Evolutionary conservation across 108 stramenopile species (phyloP).

Genomic region (Nannochloropsis salina): DNA sequence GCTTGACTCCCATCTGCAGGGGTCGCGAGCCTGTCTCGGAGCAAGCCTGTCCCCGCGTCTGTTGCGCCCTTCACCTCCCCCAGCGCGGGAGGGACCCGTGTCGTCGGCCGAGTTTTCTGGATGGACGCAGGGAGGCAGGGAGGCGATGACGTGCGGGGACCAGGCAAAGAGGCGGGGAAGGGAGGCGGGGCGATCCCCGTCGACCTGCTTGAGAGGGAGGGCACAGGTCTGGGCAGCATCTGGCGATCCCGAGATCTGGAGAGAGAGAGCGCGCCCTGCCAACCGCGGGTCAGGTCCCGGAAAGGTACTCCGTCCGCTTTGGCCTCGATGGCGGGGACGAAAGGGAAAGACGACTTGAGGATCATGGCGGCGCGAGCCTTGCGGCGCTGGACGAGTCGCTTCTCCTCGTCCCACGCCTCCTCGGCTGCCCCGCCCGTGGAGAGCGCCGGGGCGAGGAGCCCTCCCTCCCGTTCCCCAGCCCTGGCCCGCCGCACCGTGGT

Average conservation of each 20-base stretch:
- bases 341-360: not conserved
- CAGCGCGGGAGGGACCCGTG: too few relatives aligned
- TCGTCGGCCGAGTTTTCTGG: too few relatives aligned
- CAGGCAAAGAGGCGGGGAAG: not conserved
- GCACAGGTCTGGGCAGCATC: not conserved
- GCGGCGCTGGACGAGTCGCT: not conserved
- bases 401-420: not conserved
- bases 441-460: not conserved
- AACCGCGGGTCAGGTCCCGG: not conserved
- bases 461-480: not conserved
- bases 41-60: too few relatives aligned
- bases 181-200: not conserved
- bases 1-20: too few relatives aligned
- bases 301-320: not conserved
- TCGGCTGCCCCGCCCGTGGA: not conserved
- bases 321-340: not conserved
- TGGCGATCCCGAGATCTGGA: not conserved
- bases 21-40: too few relatives aligned
- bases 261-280: not conserved
- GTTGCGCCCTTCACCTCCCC: too few relatives aligned
- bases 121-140: too few relatives aligned
- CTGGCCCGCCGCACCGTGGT: not conserved
- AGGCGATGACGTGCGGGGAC: too few relatives aligned
- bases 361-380: not conserved
- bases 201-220: too few relatives aligned